Percentiles rank a stretch among this genome's conserved stretches.
phyloP scores from a whole-genome alignment of 192 early-diverging fungal genomes.

The Funneliformis mosseae region DNA sequence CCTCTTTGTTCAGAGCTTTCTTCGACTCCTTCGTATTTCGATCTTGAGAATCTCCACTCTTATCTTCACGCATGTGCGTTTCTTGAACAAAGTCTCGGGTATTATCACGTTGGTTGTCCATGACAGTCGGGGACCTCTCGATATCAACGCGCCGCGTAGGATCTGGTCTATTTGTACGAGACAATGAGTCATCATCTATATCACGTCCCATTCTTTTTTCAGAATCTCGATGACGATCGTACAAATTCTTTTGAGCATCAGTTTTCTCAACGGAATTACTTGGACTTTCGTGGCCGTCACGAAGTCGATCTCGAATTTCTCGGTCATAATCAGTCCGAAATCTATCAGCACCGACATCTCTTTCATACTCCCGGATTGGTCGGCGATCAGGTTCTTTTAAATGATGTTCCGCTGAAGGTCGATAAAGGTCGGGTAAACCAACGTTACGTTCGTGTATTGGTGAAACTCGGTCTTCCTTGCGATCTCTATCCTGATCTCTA shows the following conservation, averaged over 20 bases:
- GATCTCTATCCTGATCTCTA: conserved; percentile 4
- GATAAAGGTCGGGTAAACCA: conserved; percentile 16
- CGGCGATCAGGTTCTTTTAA: conserved; percentile 16
- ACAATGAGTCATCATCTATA: not conserved
- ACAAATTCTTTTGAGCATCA: not conserved
- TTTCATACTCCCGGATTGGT: conserved; percentile 18
- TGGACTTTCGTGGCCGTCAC: not conserved
- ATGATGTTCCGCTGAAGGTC: conserved; percentile 16
- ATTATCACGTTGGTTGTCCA: conserved; percentile 10
- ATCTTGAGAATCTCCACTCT: not conserved
- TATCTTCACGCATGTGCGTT: not conserved
- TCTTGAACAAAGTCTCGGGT: not conserved
- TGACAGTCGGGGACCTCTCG: not conserved
- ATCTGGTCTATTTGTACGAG: not conserved
- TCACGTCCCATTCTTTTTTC: not conserved
- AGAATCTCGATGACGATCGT: conserved; percentile 3
- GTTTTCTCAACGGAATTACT: not conserved
- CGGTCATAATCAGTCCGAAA: conserved; percentile 4
- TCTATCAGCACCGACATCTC: conserved; percentile 6
- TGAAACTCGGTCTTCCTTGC: not conserved
- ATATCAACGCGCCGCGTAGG: not conserved
- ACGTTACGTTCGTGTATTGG: not conserved
- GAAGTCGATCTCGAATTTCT: conserved; percentile 14
- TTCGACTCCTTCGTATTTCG: not conserved
- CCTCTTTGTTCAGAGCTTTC: not conserved